Percentiles rank a stretch among this genome's conserved stretches.
Evolutionary conservation across 2,329 filamentous ascomycete species (phyloP).

Genomic region (Exutisphaerella laricina): DNA sequence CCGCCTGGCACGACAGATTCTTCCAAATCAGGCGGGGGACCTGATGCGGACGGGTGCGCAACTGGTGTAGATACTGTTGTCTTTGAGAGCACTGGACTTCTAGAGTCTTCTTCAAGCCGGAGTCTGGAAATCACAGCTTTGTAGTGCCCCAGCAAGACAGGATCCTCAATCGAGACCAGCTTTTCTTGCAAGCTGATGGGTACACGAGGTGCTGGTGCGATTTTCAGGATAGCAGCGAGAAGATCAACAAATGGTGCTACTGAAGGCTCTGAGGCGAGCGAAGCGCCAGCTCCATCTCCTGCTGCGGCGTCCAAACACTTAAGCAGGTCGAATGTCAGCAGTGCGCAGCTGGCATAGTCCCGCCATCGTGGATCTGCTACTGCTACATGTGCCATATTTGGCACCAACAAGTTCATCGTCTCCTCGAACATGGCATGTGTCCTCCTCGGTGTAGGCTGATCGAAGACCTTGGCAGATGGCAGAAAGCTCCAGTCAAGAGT

Average conservation of each 20-base stretch:
- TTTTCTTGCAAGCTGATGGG: constrained; percentile 1
- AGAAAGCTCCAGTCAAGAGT: constrained; percentile 18
- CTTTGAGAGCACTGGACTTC: too few species aligned
- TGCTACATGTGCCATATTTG: not conserved
- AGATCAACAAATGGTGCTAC: constrained; percentile 6
- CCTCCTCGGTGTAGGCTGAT: constrained; percentile 1
- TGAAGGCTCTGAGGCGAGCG: not conserved
- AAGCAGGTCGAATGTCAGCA: constrained; percentile 21
- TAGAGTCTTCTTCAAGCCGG: too few species aligned
- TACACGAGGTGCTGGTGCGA: not conserved
- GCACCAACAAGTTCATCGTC: constrained; percentile 16
- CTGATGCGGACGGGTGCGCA: not conserved
- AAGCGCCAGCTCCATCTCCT: not conserved
- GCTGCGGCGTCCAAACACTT: not conserved
- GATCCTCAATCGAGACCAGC: not conserved
- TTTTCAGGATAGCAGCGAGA: constrained; percentile 2
- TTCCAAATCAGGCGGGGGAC: too few species aligned
- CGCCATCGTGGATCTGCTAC: not conserved
- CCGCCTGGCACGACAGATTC: too few species aligned
- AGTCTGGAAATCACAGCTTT: constrained; percentile 1
- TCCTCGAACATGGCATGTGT: constrained; percentile 12
- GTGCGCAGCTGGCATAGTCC: constrained; percentile 21
- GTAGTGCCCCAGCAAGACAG: constrained; percentile 1
- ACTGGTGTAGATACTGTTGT: too few species aligned
- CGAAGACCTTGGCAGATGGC: constrained; percentile 14